A percentile compares a stretch with the other conserved stretches of the same genome.
These are phyloP conservation scores for Fonsecaea pugnacius DNA, from an alignment of 2,329 filamentous ascomycete genomes.

Conservation along the genomic window DNA sequence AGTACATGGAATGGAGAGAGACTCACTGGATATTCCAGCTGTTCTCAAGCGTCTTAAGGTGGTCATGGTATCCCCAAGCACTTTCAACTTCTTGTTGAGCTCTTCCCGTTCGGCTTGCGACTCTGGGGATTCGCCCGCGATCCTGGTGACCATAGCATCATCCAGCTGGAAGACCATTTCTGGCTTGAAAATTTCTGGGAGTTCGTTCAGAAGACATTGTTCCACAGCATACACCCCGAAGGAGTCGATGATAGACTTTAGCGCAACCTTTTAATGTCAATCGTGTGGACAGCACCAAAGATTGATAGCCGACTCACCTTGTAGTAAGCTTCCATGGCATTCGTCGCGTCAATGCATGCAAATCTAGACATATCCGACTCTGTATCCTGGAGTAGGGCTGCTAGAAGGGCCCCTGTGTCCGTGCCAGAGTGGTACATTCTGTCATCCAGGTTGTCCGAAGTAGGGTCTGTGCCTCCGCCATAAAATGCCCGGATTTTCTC, in stretches of 20 bases:
- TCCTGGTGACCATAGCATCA: constrained; percentile 42
- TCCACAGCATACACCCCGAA: constrained; percentile 56
- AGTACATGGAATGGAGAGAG: not conserved
- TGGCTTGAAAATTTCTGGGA: constrained; percentile 51
- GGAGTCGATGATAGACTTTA: constrained; percentile 54
- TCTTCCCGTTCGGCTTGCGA: constrained; percentile 27
- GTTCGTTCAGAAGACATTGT: constrained; percentile 51
- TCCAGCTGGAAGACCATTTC: constrained; percentile 45
- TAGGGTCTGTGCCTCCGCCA: not conserved
- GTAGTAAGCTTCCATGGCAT: constrained; percentile 54
- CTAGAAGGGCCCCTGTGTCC: constrained; percentile 34
- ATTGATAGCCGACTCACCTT: constrained; percentile 41
- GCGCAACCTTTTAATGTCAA: constrained; percentile 44
- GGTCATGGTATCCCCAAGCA: constrained; percentile 42
- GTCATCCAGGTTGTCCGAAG: not conserved
- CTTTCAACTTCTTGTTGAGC: constrained; percentile 39
- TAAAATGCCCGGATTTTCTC: constrained; percentile 22
- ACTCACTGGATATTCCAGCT: constrained; percentile 4
- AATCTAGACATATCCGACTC: constrained; percentile 41
- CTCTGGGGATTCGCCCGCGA: constrained; percentile 44
- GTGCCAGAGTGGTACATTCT: not conserved
- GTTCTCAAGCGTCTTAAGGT: constrained; percentile 20
- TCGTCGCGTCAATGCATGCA: constrained; percentile 48
- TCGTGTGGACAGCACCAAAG: not conserved
- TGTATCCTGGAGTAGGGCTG: constrained; percentile 37